Evolutionary conservation across 2,329 filamentous ascomycete species (phyloP).

Genomic region (Xylariaceae sp.): DNA sequence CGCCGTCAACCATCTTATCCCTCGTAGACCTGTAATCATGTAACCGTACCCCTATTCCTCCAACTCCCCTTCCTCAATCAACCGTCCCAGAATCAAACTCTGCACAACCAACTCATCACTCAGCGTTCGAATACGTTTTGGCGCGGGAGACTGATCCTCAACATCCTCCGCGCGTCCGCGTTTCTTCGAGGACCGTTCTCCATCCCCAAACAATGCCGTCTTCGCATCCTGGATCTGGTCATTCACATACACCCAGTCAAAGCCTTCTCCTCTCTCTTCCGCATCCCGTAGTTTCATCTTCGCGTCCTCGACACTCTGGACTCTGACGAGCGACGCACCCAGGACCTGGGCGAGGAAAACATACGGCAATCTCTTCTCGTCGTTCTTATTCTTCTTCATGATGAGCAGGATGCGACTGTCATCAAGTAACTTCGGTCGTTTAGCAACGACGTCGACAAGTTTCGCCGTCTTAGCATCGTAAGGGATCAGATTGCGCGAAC

Average conservation of each 20-base stretch:
- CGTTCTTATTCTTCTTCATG: constrained; percentile 56
- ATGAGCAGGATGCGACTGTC: constrained; percentile 67
- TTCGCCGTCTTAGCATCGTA: constrained; percentile 55
- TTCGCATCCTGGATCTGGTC: constrained; percentile 51
- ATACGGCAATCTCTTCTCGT: constrained; percentile 64
- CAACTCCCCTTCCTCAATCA: constrained; percentile 60
- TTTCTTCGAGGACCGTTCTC: constrained; percentile 37
- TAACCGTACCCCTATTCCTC: constrained; percentile 16
- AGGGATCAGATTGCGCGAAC: constrained; percentile 62
- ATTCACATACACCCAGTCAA: constrained; percentile 78
- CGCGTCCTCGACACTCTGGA: constrained; percentile 61
- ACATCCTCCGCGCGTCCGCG: constrained; percentile 38
- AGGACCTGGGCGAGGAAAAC: constrained; percentile 75
- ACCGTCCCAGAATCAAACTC: constrained; percentile 78
- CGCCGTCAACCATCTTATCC: too few species aligned
- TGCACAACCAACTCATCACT: constrained; percentile 87
- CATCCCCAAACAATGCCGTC: constrained; percentile 41
- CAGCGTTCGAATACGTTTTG: constrained; percentile 59
- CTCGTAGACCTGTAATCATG: too few species aligned
- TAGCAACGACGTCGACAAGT: constrained; percentile 52
- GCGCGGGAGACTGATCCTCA: constrained; percentile 32
- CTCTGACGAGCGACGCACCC: constrained; percentile 65
- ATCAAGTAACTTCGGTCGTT: constrained; percentile 58
- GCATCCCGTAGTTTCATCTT: constrained; percentile 50
- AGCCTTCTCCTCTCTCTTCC: constrained; percentile 45